Evolutionary conservation across 257 asterid species (phyloP).

Genomic region (Nicotiana undulata): DNA sequence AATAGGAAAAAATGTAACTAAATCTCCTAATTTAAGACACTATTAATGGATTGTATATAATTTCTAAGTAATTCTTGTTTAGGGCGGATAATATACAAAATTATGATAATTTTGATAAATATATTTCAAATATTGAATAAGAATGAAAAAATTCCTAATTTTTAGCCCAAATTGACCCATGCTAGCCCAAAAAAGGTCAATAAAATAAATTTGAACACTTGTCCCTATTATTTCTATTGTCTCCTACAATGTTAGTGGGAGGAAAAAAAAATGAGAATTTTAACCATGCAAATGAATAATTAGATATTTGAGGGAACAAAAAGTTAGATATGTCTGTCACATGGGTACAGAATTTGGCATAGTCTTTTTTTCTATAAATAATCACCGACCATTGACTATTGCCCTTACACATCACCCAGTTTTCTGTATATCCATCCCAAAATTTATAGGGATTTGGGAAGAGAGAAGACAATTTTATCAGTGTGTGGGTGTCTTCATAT

Average conservation of each 20-base stretch:
- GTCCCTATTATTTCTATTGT: no score
- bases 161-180: no score
- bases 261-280: neutral
- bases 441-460: constrained; percentile 1
- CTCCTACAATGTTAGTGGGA: neutral
- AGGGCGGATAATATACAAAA: no score
- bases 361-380: neutral
- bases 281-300: neutral
- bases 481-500: neutral
- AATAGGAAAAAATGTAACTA: no score
- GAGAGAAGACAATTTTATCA: neutral
- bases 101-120: no score
- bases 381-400: constrained; percentile 11
- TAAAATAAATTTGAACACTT: no score
- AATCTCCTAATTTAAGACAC: no score
- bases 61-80: no score
- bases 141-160: no score
- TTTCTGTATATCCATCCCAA: neutral
- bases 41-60: no score
- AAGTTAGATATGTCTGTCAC: constrained; percentile 9
- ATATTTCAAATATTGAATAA: no score
- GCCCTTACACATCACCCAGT: neutral
- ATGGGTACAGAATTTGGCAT: constrained; percentile 3
- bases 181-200: no score
- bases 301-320: neutral